Conservation (phyloP, 2,329 filamentous ascomycete species). For the Curvularia sp. region DNA sequence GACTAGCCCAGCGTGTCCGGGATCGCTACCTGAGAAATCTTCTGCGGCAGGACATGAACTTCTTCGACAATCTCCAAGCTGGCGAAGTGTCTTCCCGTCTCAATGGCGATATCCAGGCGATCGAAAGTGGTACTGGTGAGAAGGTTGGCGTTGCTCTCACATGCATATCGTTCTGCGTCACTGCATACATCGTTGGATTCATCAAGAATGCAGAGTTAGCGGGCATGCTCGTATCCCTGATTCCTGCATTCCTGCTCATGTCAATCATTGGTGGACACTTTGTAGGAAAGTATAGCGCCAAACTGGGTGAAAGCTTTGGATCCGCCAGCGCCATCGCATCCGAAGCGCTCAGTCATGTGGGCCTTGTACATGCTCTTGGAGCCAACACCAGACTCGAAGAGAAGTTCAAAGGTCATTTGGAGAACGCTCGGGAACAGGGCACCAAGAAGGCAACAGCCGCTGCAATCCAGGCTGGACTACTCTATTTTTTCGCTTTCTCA, state of each 20-base stretch:
- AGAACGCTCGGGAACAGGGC: constrained; percentile 58
- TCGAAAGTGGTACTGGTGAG: constrained; percentile 72
- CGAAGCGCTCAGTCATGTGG: constrained; percentile 66
- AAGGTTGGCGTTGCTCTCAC: constrained; percentile 72
- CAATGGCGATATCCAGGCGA: constrained; percentile 69
- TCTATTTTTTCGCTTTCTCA: constrained; percentile 73
- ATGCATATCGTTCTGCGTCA: constrained; percentile 69
- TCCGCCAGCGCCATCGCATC: constrained; percentile 68
- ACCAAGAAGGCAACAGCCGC: constrained; percentile 65
- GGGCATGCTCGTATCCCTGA: constrained; percentile 67
- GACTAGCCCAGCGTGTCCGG: constrained; percentile 68
- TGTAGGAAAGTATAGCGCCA: constrained; percentile 59
- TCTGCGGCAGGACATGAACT: constrained; percentile 67
- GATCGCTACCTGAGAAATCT: constrained; percentile 66
- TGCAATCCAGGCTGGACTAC: constrained; percentile 64
- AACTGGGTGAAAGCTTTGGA: constrained; percentile 61
- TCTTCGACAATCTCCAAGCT: constrained; percentile 68
- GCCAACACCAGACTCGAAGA: constrained; percentile 65
- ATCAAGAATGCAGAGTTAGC: constrained; percentile 68
- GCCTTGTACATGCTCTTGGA: constrained; percentile 69
- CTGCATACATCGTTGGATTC: constrained; percentile 72
- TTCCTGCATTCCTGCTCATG: constrained; percentile 69
- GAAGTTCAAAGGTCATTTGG: constrained; percentile 64
- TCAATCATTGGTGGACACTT: constrained; percentile 63
- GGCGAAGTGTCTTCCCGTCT: constrained; percentile 70